Conservation (phyloP, 768 basidiomycete genomes). For the Mycena kentingensis region DNA sequence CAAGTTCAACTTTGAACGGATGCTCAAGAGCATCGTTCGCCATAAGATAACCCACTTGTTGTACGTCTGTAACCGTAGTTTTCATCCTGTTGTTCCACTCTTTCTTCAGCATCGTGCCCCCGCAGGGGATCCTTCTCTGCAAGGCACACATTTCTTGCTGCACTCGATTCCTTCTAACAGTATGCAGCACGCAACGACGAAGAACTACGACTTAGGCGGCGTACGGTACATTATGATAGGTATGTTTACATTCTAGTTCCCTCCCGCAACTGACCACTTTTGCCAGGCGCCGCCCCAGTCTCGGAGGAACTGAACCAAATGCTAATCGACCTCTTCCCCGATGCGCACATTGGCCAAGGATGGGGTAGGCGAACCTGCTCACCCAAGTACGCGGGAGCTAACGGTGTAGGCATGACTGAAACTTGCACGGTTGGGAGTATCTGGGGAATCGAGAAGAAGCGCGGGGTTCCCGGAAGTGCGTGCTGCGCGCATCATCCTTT, state of each 20-base stretch:
- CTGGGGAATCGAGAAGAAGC: conserved; percentile 47
- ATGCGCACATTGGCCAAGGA: conserved; percentile 58
- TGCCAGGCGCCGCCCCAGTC: conserved; percentile 56
- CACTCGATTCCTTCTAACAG: background rate
- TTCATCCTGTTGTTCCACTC: background rate
- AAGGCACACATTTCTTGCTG: conserved; percentile 39
- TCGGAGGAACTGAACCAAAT: conserved; percentile 54
- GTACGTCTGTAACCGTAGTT: conserved; percentile 40
- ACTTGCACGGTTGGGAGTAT: conserved; percentile 53
- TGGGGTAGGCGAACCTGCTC: conserved; percentile 42
- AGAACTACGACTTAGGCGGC: conserved; percentile 48
- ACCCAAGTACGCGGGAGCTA: background rate
- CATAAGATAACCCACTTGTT: conserved; percentile 60
- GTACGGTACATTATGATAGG: conserved; percentile 48
- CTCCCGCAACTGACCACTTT: background rate
- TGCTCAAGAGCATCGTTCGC: conserved; percentile 60
- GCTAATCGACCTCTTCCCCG: conserved; percentile 51
- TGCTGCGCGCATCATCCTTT: background rate
- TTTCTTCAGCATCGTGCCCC: conserved; percentile 52
- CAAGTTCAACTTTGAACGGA: conserved; percentile 62
- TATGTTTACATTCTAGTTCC: background rate
- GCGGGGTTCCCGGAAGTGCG: conserved; percentile 56
- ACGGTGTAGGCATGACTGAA: conserved; percentile 64
- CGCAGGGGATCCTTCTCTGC: conserved; percentile 57
- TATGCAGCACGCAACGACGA: conserved; percentile 50